Evolutionary conservation across 2,329 filamentous ascomycete genomes (phyloP).

Genomic region (Cladorrhinum sp.): DNA sequence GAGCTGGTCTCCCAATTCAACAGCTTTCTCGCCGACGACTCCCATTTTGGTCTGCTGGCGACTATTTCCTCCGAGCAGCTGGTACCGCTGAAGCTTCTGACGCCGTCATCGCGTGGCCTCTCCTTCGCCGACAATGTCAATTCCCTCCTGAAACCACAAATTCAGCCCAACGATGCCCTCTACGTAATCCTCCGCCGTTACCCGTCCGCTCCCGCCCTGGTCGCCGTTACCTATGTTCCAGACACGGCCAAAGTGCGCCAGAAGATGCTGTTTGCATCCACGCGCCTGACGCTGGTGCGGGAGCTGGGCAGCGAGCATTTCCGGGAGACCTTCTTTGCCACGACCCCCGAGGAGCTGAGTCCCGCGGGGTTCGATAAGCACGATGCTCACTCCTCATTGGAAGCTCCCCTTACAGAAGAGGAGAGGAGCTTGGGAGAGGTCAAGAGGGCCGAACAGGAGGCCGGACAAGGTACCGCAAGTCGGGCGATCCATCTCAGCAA

Average conservation of each 20-base stretch:
- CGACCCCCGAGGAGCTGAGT: slow-evolving; percentile 66
- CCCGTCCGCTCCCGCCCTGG: slow-evolving; percentile 54
- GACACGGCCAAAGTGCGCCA: slow-evolving; percentile 75
- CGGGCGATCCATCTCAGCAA: slow-evolving; percentile 59
- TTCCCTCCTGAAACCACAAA: slow-evolving; percentile 56
- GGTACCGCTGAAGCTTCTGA: slow-evolving; percentile 53
- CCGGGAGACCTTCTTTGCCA: slow-evolving; percentile 71
- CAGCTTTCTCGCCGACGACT: slow-evolving; percentile 58
- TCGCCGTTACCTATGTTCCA: slow-evolving; percentile 75
- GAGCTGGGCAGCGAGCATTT: slow-evolving; percentile 79
- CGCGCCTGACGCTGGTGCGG: slow-evolving; percentile 69
- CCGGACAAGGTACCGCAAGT: slow-evolving; percentile 63
- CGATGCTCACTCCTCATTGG: slow-evolving; percentile 62
- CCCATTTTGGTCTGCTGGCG: slow-evolving; percentile 67
- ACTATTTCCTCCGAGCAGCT: slow-evolving; percentile 69
- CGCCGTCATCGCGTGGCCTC: slow-evolving; percentile 50
- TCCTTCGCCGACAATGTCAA: slow-evolving; percentile 65
- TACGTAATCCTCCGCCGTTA: slow-evolving; percentile 74
- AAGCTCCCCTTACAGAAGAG: slow-evolving; percentile 74
- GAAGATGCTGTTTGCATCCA: slow-evolving; percentile 83
- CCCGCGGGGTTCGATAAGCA: slow-evolving; percentile 68
- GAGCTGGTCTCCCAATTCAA: slow-evolving; percentile 75
- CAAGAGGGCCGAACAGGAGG: slow-evolving; percentile 71
- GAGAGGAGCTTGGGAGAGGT: slow-evolving; percentile 70
- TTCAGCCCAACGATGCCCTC: slow-evolving; percentile 64